Evolutionary conservation across 345 rosid species (phyloP).

Genomic region (Citropsis articulata): DNA sequence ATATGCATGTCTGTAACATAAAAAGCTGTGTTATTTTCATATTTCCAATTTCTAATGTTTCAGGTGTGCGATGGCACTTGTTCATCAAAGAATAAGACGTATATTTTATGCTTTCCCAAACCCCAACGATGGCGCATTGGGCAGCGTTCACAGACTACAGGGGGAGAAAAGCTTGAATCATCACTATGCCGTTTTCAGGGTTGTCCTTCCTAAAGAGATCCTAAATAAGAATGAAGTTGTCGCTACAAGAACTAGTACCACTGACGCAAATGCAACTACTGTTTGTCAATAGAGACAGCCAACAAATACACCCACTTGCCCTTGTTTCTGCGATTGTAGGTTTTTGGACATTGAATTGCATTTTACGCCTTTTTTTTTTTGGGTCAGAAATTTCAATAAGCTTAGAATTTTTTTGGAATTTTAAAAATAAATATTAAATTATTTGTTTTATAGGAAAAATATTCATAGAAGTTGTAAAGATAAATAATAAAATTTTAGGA

Average conservation of each 20-base stretch:
- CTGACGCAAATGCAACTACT: neutral
- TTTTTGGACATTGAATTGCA: too few relatives aligned
- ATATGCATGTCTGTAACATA: neutral
- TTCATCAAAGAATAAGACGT: constrained; percentile 77
- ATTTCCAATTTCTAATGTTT: constrained; percentile 3
- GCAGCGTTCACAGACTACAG: constrained; percentile 73
- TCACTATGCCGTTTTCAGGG: constrained; percentile 90
- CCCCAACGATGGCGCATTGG: constrained; percentile 60
- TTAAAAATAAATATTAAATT: too few relatives aligned
- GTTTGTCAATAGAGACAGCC: neutral
- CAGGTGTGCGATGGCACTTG: constrained; percentile 96
- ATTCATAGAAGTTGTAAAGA: too few relatives aligned
- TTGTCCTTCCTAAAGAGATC: constrained; percentile 40
- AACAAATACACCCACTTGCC: too few relatives aligned
- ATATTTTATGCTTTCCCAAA: constrained; percentile 76
- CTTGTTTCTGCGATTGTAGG: too few relatives aligned
- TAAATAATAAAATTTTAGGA: too few relatives aligned
- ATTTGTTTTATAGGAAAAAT: too few relatives aligned
- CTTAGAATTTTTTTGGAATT: too few relatives aligned
- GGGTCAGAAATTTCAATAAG: too few relatives aligned
- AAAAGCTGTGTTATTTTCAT: neutral
- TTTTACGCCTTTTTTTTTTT: too few relatives aligned
- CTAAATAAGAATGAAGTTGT: constrained; percentile 8
- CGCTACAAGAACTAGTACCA: neutral
- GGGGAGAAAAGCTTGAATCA: constrained; percentile 91